A percentile compares a stretch with the other conserved stretches of the same genome.
Conservation (phyloP, 495 filamentous ascomycete species). For the Xylaria acuta region DNA sequence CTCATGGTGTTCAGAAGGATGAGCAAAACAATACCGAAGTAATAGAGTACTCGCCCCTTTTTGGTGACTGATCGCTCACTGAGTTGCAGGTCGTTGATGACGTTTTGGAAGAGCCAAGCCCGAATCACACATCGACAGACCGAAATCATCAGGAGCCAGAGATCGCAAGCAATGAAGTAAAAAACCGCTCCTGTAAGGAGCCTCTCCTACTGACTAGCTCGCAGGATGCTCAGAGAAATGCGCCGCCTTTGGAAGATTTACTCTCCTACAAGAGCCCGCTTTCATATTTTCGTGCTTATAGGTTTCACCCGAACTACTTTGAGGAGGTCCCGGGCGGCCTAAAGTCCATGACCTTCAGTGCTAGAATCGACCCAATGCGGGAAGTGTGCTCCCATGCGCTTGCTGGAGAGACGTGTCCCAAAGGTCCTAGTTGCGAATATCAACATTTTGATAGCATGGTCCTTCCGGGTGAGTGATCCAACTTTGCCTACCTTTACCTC, state of each 20-base stretch:
- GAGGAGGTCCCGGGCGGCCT: constrained; percentile 74
- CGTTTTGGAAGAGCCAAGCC: constrained; percentile 25
- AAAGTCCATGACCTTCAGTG: constrained; percentile 90
- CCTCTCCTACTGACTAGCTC: constrained; percentile 39
- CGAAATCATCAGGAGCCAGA: constrained; percentile 18
- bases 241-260: constrained; percentile 42
- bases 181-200: constrained; percentile 39
- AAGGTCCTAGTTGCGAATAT: constrained; percentile 65
- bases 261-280: constrained; percentile 84
- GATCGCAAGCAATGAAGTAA: constrained; percentile 37
- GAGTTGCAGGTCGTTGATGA: constrained; percentile 21
- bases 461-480: constrained; percentile 75
- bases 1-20: not conserved
- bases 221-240: constrained; percentile 35
- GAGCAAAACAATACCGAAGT: constrained; percentile 8
- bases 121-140: constrained; percentile 14
- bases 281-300: constrained; percentile 82
- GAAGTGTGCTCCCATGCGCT: constrained; percentile 78
- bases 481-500: not conserved
- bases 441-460: constrained; percentile 84
- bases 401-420: constrained; percentile 77
- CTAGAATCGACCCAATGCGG: constrained; percentile 76
- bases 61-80: constrained; percentile 12
- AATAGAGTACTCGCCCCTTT: constrained; percentile 3
- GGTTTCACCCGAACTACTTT: constrained; percentile 80